A percentile compares a stretch with the other conserved stretches of the same genome.
Conservation (phyloP, 352 stramenopile species). For the Phytophthora pluvialis region DNA sequence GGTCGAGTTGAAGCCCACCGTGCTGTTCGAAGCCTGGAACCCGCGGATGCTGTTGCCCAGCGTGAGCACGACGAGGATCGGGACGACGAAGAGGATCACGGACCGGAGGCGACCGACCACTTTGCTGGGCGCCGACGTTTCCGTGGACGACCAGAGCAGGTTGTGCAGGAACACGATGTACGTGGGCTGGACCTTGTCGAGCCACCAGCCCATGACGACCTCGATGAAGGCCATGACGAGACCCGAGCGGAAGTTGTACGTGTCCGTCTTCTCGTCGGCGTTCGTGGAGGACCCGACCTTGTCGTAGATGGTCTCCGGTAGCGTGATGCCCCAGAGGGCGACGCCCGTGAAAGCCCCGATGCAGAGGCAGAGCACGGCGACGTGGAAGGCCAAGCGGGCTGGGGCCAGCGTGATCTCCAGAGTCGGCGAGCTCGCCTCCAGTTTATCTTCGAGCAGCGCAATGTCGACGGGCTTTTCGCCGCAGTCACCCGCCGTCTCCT, state of each 20-base stretch:
- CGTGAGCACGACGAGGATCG: conserved; percentile 46
- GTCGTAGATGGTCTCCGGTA: conserved; percentile 46
- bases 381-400: conserved; percentile 31
- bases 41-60: conserved; percentile 56
- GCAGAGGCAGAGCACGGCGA: conserved; percentile 29
- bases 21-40: conserved; percentile 58
- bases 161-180: conserved; percentile 62
- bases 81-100: conserved; percentile 46
- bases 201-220: conserved; percentile 43
- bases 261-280: conserved; percentile 39
- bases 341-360: conserved; percentile 46
- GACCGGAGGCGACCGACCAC: conserved; percentile 16
- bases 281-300: conserved; percentile 40
- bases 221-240: conserved; percentile 54
- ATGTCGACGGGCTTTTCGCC: conserved; percentile 22
- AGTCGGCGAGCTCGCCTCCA: conserved; percentile 15
- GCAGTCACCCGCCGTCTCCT: not conserved
- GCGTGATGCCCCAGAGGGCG: conserved; percentile 34
- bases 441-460: conserved; percentile 25
- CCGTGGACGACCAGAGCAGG: conserved; percentile 40
- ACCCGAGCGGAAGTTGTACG: conserved; percentile 55
- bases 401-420: conserved; percentile 38
- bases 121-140: conserved; percentile 15
- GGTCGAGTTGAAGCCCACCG: conserved; percentile 51
- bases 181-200: conserved; percentile 45